These are phyloP conservation scores for Capsicum baccatum DNA, from an alignment of 257 asterid genomes.

Conservation along the genomic window DNA sequence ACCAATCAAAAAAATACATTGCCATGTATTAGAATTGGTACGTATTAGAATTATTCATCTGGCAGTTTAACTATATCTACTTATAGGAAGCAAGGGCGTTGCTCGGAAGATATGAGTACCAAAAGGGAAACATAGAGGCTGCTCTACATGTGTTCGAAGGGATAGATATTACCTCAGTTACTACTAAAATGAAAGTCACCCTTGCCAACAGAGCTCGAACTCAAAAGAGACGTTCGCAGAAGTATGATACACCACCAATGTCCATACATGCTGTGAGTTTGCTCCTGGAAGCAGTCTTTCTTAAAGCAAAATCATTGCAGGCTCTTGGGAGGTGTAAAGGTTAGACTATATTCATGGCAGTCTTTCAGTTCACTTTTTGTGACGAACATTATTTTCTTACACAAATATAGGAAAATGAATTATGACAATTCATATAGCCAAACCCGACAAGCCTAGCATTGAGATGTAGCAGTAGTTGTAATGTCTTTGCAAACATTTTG, in stretches of 20 bases:
- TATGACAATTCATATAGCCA: neutral
- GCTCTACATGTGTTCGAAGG: conserved; percentile 95
- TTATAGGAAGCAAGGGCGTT: conserved; percentile 96
- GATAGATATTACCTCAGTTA: conserved; percentile 73
- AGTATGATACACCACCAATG: conserved; percentile 65
- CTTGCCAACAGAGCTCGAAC: conserved; percentile 61
- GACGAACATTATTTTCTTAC: neutral
- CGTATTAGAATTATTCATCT: neutral
- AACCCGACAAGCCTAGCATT: neutral
- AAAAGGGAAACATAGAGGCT: conserved; percentile 86
- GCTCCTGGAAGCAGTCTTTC: conserved; percentile 80
- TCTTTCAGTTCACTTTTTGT: conserved; percentile 4
- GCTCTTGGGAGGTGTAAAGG: conserved; percentile 91
- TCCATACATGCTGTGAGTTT: conserved; percentile 85
- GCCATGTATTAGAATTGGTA: neutral
- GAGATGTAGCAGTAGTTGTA: no score
- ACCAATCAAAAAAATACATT: neutral
- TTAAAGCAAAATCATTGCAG: conserved; percentile 82
- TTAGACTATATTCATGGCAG: conserved; percentile 32
- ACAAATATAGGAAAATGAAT: neutral
- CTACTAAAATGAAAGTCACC: conserved; percentile 74
- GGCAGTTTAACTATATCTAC: neutral
- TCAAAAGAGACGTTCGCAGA: conserved; percentile 59
- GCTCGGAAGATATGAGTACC: conserved; percentile 90
- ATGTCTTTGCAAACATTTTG: no score